phyloP scores from a whole-genome alignment of 2,329 filamentous ascomycete species.

The Ceratocystis harringtonii region DNA sequence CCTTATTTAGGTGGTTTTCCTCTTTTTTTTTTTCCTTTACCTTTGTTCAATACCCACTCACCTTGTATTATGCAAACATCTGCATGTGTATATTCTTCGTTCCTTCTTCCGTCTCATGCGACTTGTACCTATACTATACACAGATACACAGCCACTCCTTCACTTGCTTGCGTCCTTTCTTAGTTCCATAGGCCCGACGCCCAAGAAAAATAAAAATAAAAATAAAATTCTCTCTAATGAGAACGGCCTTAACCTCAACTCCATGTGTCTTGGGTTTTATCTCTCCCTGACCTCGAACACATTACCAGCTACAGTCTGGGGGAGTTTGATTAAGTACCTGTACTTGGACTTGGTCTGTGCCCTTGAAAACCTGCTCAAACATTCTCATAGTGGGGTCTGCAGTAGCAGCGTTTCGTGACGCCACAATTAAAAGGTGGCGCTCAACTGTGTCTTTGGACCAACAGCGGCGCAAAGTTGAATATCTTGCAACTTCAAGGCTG shows the following conservation, averaged over 20 bases:
- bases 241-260: not conserved
- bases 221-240: not conserved
- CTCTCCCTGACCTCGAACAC: not conserved
- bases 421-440: not conserved
- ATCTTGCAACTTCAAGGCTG: no score
- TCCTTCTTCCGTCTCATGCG: not conserved
- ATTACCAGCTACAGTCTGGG: not conserved
- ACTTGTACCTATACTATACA: not conserved
- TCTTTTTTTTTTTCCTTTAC: not conserved
- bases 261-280: not conserved
- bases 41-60: slow-evolving; percentile 1
- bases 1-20: not conserved
- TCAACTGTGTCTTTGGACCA: not conserved
- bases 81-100: not conserved
- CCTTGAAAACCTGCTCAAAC: slow-evolving; percentile 38
- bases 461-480: not conserved
- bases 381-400: slow-evolving; percentile 26
- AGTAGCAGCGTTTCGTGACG: not conserved
- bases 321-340: slow-evolving; percentile 23
- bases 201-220: not conserved
- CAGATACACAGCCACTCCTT: not conserved
- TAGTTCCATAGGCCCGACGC: not conserved
- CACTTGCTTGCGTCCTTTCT: not conserved
- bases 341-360: slow-evolving; percentile 22
- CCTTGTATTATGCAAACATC: slow-evolving; percentile 1